Conservation (phyloP, 2,329 filamentous ascomycete genomes). For the Colletotrichum theobromicola region DNA sequence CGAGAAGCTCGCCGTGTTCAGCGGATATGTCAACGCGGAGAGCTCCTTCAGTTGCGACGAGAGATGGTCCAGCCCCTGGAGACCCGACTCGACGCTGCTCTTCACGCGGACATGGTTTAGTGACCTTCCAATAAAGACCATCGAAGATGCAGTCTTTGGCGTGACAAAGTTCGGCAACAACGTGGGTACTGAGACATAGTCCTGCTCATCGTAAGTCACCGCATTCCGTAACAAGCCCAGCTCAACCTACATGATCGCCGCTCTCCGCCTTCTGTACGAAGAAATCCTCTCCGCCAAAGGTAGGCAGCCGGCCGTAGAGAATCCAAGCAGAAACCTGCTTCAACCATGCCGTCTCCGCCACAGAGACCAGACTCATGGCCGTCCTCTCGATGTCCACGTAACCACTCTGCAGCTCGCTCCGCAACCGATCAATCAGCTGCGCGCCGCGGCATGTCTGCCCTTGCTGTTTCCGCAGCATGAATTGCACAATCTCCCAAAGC, state of each 20-base stretch:
- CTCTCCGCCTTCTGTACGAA: slow-evolving; percentile 68
- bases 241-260: slow-evolving; percentile 42
- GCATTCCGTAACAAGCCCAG: not conserved
- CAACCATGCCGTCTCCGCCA: slow-evolving; percentile 90
- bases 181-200: slow-evolving; percentile 62
- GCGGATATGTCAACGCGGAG: slow-evolving; percentile 72
- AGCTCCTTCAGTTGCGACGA: slow-evolving; percentile 74
- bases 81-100: slow-evolving; percentile 47
- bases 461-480: slow-evolving; percentile 59
- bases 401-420: slow-evolving; percentile 81
- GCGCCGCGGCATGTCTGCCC: slow-evolving; percentile 66
- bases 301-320: slow-evolving; percentile 83
- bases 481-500: slow-evolving; percentile 76
- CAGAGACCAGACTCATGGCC: slow-evolving; percentile 72
- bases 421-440: slow-evolving; percentile 76
- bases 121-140: slow-evolving; percentile 90
- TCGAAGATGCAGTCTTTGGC: slow-evolving; percentile 74
- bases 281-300: slow-evolving; percentile 82
- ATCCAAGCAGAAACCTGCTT: slow-evolving; percentile 91
- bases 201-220: slow-evolving; percentile 36
- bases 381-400: slow-evolving; percentile 85
- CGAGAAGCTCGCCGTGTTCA: slow-evolving; percentile 74
- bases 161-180: slow-evolving; percentile 84
- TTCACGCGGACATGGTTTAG: slow-evolving; percentile 79
- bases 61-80: slow-evolving; percentile 63